phyloP scores from a whole-genome alignment of 805 yeast species.

The Candida ovalis region DNA sequence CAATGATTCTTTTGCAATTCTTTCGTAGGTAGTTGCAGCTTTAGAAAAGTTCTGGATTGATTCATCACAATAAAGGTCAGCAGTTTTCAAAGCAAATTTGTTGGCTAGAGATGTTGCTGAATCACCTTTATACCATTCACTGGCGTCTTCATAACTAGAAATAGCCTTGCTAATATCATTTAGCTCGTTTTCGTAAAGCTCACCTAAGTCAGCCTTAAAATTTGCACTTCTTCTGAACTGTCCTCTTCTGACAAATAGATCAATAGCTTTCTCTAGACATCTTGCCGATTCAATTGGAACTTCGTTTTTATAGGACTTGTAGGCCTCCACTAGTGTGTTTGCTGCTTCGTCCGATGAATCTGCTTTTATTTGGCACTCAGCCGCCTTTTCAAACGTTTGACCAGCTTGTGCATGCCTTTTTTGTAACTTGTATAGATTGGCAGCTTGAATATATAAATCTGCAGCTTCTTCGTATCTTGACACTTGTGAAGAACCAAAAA shows the following conservation, averaged over 20 bases:
- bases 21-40: slow-evolving; percentile 76
- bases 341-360: slow-evolving; percentile 88
- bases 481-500: slow-evolving; percentile 61
- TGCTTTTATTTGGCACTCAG: slow-evolving; percentile 69
- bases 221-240: slow-evolving; percentile 97
- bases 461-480: slow-evolving; percentile 86
- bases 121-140: slow-evolving; percentile 93
- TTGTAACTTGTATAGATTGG: slow-evolving; percentile 77
- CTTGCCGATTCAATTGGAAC: slow-evolving; percentile 76
- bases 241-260: slow-evolving; percentile 82
- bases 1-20: slow-evolving; percentile 69
- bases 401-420: slow-evolving; percentile 79
- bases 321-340: slow-evolving; percentile 84
- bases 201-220: slow-evolving; percentile 87
- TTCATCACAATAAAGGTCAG: slow-evolving; percentile 76
- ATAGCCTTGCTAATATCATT: slow-evolving; percentile 67
- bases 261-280: slow-evolving; percentile 72
- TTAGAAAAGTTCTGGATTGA: slow-evolving; percentile 59
- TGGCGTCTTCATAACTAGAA: slow-evolving; percentile 82
- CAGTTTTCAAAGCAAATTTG: slow-evolving; percentile 84
- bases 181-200: slow-evolving; percentile 72
- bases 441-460: slow-evolving; percentile 88
- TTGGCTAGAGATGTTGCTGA: slow-evolving; percentile 87
- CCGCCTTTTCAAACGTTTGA: slow-evolving; percentile 78
- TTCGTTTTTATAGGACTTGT: slow-evolving; percentile 73